These are phyloP conservation scores for Arctium lappa DNA, from an alignment of 129 eudicot genomes.

Conservation along the genomic window DNA sequence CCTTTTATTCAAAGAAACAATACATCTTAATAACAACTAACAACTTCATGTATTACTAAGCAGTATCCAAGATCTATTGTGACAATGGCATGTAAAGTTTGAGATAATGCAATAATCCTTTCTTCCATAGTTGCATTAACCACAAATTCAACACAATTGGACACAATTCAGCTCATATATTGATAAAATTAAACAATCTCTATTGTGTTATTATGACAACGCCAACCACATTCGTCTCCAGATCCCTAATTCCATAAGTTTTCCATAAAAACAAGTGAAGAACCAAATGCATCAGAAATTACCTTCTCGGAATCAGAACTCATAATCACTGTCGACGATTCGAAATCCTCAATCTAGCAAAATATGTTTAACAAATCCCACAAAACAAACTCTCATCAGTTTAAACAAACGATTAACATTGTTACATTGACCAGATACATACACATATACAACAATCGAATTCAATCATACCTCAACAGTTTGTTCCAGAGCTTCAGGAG, in stretches of 20 bases:
- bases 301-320: conserved; percentile 33
- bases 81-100: not conserved
- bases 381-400: not conserved
- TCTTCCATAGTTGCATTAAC: not conserved
- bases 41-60: not conserved
- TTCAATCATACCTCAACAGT: conserved; percentile 17
- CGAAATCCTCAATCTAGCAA: conserved; percentile 14
- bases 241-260: conserved; percentile 13
- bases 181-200: not conserved
- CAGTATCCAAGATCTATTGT: not conserved
- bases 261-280: not conserved
- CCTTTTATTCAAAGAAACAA: not conserved
- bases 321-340: conserved; percentile 20
- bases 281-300: not conserved
- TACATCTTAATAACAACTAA: not conserved
- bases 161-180: not conserved
- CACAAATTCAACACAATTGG: not conserved
- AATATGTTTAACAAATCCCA: not conserved
- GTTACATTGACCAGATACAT: not conserved
- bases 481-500: conserved; percentile 58
- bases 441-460: not conserved
- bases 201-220: not conserved
- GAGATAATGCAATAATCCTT: not conserved
- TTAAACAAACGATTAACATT: not conserved
- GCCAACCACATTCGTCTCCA: conserved; percentile 1